Conservation (phyloP, 1,284 basidiomycete species). For the Ustilago bromivora region DNA sequence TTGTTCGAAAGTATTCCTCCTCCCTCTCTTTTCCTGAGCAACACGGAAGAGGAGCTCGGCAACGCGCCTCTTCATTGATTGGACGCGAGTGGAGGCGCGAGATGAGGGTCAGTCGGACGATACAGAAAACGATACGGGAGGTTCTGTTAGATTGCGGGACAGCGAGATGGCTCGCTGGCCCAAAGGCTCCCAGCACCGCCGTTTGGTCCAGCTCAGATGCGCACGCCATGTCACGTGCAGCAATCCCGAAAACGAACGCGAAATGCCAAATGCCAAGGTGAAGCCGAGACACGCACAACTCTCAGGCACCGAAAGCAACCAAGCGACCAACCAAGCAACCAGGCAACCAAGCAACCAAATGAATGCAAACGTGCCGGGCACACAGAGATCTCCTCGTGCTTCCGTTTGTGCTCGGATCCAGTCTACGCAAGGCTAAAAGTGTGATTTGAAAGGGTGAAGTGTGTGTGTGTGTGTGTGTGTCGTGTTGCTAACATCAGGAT, state of each 20-base stretch:
- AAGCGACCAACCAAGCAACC: not conserved
- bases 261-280: no score
- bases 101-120: no score
- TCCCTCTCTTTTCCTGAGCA: not conserved
- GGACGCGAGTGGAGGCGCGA: conserved; percentile 17
- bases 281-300: no score
- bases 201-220: no score
- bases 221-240: no score
- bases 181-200: no score
- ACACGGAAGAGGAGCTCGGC: not conserved
- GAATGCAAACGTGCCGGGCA: conserved; percentile 5
- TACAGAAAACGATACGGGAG: no score
- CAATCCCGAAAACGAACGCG: no score
- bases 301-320: no score
- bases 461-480: conserved; percentile 10
- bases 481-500: not conserved
- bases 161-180: no score
- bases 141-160: no score
- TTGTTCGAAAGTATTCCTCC: conserved; percentile 13
- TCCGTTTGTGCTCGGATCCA: not conserved
- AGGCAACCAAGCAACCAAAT: conserved; percentile 1
- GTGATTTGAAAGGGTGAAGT: no score
- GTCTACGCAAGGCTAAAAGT: not conserved
- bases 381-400: not conserved
- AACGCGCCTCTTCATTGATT: conserved; percentile 21